These are phyloP conservation scores for Epichloe bromicola DNA, from an alignment of 2,329 filamentous ascomycete species.

Conservation along the genomic window DNA sequence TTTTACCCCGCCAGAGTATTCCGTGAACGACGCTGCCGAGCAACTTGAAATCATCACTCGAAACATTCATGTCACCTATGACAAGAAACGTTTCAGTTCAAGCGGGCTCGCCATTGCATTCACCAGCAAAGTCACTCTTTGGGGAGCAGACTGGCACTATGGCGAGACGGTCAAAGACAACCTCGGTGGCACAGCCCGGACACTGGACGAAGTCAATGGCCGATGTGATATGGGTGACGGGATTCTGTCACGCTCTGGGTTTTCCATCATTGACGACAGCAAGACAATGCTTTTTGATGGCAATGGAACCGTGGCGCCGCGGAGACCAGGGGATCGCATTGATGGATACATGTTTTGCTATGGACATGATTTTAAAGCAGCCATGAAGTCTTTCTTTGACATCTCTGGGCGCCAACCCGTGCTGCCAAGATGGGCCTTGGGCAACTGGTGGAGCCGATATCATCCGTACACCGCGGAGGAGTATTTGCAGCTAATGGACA, in stretches of 20 bases:
- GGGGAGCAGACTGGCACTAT: constrained; percentile 30
- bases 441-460: constrained; percentile 55
- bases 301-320: constrained; percentile 37
- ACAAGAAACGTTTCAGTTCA: constrained; percentile 41
- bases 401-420: constrained; percentile 42
- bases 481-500: constrained; percentile 44
- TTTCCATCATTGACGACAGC: constrained; percentile 39
- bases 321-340: constrained; percentile 29
- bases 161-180: constrained; percentile 26
- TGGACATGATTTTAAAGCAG: constrained; percentile 40
- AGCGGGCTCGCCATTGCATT: constrained; percentile 34
- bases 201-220: constrained; percentile 40
- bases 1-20: constrained; percentile 27
- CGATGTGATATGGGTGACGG: constrained; percentile 35
- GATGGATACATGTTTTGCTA: constrained; percentile 49
- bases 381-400: constrained; percentile 39
- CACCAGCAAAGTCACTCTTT: constrained; percentile 19
- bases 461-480: constrained; percentile 42
- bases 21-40: constrained; percentile 30
- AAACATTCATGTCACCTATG: constrained; percentile 42
- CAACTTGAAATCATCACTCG: constrained; percentile 41
- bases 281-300: constrained; percentile 42
- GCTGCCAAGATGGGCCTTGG: constrained; percentile 44
- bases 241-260: constrained; percentile 36
- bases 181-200: constrained; percentile 39